Percentiles rank a stretch among this genome's conserved stretches.
phyloP scores from a whole-genome alignment of 2,329 filamentous ascomycete species.

The Tolypocladium paradoxum region DNA sequence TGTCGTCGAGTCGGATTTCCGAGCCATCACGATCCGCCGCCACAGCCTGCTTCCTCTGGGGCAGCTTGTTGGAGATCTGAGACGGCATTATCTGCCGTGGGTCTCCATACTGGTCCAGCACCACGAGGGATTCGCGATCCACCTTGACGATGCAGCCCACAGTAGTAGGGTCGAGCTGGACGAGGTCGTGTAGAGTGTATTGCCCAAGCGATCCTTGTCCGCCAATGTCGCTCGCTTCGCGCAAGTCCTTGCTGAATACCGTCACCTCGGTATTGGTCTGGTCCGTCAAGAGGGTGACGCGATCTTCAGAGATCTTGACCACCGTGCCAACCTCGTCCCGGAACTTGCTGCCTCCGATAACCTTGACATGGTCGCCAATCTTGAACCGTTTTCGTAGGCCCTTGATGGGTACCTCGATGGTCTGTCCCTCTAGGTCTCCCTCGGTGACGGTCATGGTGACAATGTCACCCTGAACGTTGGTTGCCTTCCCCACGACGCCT shows the following conservation, averaged over 20 bases:
- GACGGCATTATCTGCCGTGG: slow-evolving; percentile 76
- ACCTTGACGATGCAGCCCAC: slow-evolving; percentile 92
- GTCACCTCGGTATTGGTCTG: slow-evolving; percentile 89
- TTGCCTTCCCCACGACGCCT: slow-evolving; percentile 76
- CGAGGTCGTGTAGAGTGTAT: slow-evolving; percentile 85
- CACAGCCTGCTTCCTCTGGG: slow-evolving; percentile 71
- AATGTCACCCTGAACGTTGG: slow-evolving; percentile 82
- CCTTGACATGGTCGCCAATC: slow-evolving; percentile 94
- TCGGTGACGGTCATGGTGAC: slow-evolving; percentile 79
- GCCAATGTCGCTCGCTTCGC: slow-evolving; percentile 86
- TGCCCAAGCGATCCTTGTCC: slow-evolving; percentile 77
- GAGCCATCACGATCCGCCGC: slow-evolving; percentile 89
- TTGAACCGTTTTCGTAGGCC: slow-evolving; percentile 87
- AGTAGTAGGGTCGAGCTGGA: slow-evolving; percentile 85
- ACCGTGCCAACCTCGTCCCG: slow-evolving; percentile 96
- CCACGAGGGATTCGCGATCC: slow-evolving; percentile 80
- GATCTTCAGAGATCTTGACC: slow-evolving; percentile 83
- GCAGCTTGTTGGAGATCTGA: slow-evolving; percentile 82
- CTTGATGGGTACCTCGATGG: slow-evolving; percentile 86
- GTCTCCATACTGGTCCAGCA: slow-evolving; percentile 84
- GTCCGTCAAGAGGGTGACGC: slow-evolving; percentile 86
- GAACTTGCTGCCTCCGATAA: slow-evolving; percentile 90
- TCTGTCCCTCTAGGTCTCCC: slow-evolving; percentile 70
- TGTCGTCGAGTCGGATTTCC: slow-evolving; percentile 85
- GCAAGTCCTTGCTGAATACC: slow-evolving; percentile 93